These are phyloP conservation scores for Wickerhamiella azyma DNA, from an alignment of 805 yeast genomes.

Conservation along the genomic window DNA sequence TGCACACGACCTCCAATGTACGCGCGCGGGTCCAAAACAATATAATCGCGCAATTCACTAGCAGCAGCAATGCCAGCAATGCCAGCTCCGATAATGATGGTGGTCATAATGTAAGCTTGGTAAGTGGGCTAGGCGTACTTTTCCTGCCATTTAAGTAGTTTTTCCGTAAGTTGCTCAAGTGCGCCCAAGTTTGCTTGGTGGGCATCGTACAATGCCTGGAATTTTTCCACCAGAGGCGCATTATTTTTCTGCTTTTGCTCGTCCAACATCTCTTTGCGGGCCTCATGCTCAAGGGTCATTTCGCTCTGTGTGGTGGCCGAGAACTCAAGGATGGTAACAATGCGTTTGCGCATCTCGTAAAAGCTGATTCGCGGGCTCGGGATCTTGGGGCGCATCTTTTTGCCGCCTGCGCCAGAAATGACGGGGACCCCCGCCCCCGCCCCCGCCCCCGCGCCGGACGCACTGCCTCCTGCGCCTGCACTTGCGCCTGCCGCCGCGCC, in stretches of 20 bases:
- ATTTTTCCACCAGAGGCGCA: constrained; percentile 15
- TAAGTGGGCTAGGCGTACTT: constrained; percentile 26
- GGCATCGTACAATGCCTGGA: constrained; percentile 33
- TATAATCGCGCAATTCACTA: constrained; percentile 16
- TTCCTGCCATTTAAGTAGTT: constrained; percentile 68
- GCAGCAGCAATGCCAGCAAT: constrained; percentile 25
- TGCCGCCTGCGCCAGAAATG: background rate
- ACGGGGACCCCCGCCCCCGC: too few species aligned
- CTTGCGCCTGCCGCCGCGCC: constrained; percentile 3
- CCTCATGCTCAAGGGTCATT: constrained; percentile 57
- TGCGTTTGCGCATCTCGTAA: constrained; percentile 75
- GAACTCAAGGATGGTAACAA: constrained; percentile 83
- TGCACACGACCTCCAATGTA: constrained; percentile 24
- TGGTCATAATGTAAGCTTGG: constrained; percentile 5
- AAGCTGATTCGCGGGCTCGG: constrained; percentile 66
- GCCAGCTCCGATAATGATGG: constrained; percentile 25
- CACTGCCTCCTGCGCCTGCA: constrained; percentile 4
- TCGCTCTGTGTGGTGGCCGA: constrained; percentile 78
- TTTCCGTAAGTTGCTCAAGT: constrained; percentile 63
- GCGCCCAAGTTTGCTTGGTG: constrained; percentile 46
- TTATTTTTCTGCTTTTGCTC: constrained; percentile 14
- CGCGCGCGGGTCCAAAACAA: constrained; percentile 23
- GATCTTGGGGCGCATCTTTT: constrained; percentile 40
- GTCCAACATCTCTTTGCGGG: constrained; percentile 36
- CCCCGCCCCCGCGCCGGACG: constrained; percentile 5